Conservation (phyloP, 345 rosid species). For the Durio zibethinus region DNA sequence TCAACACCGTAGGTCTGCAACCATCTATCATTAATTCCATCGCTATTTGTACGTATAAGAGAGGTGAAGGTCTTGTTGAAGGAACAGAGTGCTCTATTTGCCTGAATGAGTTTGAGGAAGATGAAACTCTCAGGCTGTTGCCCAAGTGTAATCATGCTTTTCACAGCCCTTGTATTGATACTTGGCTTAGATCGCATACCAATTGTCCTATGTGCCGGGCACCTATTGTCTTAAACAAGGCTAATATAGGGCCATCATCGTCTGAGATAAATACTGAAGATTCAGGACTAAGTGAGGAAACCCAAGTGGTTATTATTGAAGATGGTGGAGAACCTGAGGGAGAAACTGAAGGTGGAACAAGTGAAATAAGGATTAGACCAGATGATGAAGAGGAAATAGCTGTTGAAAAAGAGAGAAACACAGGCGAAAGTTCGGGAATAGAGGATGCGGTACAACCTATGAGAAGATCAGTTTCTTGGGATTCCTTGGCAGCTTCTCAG, state of each 20-base stretch:
- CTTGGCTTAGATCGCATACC: slow-evolving; percentile 72
- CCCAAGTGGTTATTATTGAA: slow-evolving; percentile 16
- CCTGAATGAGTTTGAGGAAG: slow-evolving; percentile 62
- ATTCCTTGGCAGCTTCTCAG: slow-evolving; percentile 50
- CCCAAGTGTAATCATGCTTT: slow-evolving; percentile 83
- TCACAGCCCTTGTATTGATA: slow-evolving; percentile 64
- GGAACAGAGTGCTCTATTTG: slow-evolving; percentile 83
- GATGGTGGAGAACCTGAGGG: slow-evolving; percentile 24
- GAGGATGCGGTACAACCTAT: slow-evolving; percentile 31
- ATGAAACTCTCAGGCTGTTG: slow-evolving; percentile 52
- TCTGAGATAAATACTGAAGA: slow-evolving; percentile 2
- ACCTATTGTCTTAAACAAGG: slow-evolving; percentile 31
- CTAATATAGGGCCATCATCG: background rate
- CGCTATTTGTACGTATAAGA: slow-evolving; percentile 44
- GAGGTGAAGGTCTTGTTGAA: slow-evolving; percentile 47
- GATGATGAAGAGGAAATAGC: slow-evolving; percentile 10
- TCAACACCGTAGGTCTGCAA: slow-evolving; percentile 57
- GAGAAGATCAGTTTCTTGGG: slow-evolving; percentile 72
- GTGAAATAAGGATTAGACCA: slow-evolving; percentile 16
- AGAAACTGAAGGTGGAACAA: slow-evolving; percentile 12
- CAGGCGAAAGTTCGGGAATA: slow-evolving; percentile 17
- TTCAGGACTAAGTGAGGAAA: slow-evolving; percentile 18
- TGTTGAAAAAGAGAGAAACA: slow-evolving; percentile 21
- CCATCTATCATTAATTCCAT: slow-evolving; percentile 52
- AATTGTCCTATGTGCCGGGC: slow-evolving; percentile 70